Base-by-base conservation (phyloP, 1,284 basidiomycete species). In the Porodaedalea pini region DNA sequence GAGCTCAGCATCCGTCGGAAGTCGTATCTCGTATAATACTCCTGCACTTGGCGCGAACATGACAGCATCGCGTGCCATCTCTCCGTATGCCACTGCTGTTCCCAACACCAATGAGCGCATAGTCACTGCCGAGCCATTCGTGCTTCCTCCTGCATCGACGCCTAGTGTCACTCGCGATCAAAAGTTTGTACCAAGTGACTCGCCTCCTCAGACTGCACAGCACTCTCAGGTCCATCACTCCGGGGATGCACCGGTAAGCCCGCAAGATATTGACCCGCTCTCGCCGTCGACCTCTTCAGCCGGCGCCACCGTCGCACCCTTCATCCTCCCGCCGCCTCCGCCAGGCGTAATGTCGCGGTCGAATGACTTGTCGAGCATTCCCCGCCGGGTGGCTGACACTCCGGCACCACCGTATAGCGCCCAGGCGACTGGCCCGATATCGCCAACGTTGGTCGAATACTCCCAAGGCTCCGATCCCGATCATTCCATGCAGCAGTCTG, bases 391-490 rank as follows among this genome's bases (percentile, higher is more conserved):
- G 2, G 15, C 25, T 17, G 45, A 47, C 7, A 32, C 41, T 2
- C 51, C 57, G 11, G 57, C 57, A 7, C 57, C 57, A 19, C 57
- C 57, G 15, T 58, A 58, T 34, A 48, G 43, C 19, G 10, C 34
- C 4, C 50, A 48, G 13, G 51, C 34, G n/a, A 19, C 51, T 25
- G 34, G 21, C 11, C 51, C 27, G n/a, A 19, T 25, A 8, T 54
- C 57, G 19, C 37, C 57, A 15, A 58, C 57, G 2, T 29, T 58
- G 29, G 57, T 58, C 25, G 51, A 53, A 7, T 44, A 51, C 21
- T 52, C 19, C 19, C 44, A 44, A 54, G n/a, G n/a, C n/a, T n/a
- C 43, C 4, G 4, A 23, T 15, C 27, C 37, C 11, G 4, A 54
- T 27, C 29, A 17, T 13, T 51, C 49, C 23, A 17, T 32, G 34